Percentiles rank a stretch among this genome's conserved stretches.
These are phyloP conservation scores for Cladorrhinum sp. DNA, from an alignment of 2,329 filamentous ascomycete species.

Conservation along the genomic window DNA sequence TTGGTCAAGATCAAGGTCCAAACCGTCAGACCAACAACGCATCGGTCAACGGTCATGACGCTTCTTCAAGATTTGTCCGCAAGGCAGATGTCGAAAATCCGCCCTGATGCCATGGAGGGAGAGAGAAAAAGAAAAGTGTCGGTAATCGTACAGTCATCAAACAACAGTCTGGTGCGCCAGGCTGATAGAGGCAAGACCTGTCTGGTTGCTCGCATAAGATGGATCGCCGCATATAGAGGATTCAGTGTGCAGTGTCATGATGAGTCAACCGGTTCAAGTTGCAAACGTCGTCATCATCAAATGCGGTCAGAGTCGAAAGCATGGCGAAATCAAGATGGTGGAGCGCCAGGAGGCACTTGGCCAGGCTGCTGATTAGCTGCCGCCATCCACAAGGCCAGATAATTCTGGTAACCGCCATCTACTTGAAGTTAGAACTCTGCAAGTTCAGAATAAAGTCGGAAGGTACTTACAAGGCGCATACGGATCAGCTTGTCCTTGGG, in stretches of 20 bases:
- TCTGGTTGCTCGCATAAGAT: slow-evolving; percentile 13
- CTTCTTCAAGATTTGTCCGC: neutral
- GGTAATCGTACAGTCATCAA: slow-evolving; percentile 13
- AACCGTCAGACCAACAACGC: neutral
- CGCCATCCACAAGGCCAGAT: slow-evolving; percentile 67
- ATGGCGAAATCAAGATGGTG: slow-evolving; percentile 23
- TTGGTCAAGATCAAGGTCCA: neutral
- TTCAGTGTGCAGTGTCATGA: slow-evolving; percentile 22
- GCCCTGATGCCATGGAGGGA: neutral
- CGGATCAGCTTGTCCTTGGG: slow-evolving; percentile 53
- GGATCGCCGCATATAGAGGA: slow-evolving; percentile 2
- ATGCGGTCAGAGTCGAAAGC: slow-evolving; percentile 21
- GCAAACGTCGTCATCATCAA: slow-evolving; percentile 25
- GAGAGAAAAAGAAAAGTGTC: neutral
- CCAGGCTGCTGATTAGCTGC: slow-evolving; percentile 31
- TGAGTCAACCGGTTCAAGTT: slow-evolving; percentile 24
- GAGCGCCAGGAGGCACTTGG: slow-evolving; percentile 26
- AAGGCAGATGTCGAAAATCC: neutral
- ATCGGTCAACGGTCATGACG: neutral
- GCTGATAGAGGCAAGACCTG: slow-evolving; percentile 11
- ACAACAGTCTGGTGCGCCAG: slow-evolving; percentile 2
- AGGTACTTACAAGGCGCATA: slow-evolving; percentile 68
- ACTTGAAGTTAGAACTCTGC: slow-evolving; percentile 24
- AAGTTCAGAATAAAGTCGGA: neutral
- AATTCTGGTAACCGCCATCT: slow-evolving; percentile 80